Conservation (phyloP, 768 basidiomycete species). For the Macrolepiota albuminosa region DNA sequence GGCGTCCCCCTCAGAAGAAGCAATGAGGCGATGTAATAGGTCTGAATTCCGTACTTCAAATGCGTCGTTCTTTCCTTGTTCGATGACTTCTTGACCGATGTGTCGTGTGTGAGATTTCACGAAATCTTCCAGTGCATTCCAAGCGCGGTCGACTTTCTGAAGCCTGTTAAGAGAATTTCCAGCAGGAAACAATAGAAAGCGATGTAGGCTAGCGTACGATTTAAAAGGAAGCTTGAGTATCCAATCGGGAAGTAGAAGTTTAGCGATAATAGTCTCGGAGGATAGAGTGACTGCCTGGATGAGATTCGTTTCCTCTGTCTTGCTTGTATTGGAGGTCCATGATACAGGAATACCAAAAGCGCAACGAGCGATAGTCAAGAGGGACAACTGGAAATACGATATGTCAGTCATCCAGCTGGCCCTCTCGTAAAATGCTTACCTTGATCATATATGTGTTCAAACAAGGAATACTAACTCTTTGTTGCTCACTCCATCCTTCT, state of each 20-base stretch:
- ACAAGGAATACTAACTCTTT: slow-evolving; percentile 10
- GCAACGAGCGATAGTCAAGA: slow-evolving; percentile 19
- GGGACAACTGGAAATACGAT: slow-evolving; percentile 12
- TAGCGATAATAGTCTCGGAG: slow-evolving; percentile 12
- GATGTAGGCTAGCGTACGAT: slow-evolving; percentile 8
- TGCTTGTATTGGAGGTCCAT: slow-evolving; percentile 10
- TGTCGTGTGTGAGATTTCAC: background rate
- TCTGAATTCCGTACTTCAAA: slow-evolving; percentile 8
- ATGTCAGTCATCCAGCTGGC: background rate
- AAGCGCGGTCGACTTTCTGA: slow-evolving; percentile 10
- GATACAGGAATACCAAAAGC: slow-evolving; percentile 20
- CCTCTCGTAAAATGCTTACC: background rate
- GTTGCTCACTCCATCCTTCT: slow-evolving; percentile 19
- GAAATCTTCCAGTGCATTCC: background rate
- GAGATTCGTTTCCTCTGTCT: slow-evolving; percentile 5
- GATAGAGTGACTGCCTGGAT: slow-evolving; percentile 9
- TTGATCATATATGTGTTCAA: slow-evolving; percentile 20
- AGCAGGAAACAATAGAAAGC: background rate
- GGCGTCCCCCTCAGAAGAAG: slow-evolving; percentile 13
- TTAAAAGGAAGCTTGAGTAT: slow-evolving; percentile 20
- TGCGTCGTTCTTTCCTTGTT: background rate
- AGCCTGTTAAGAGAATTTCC: slow-evolving; percentile 7
- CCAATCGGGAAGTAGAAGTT: slow-evolving; percentile 20
- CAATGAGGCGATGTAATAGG: slow-evolving; percentile 17
- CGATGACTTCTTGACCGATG: slow-evolving; percentile 10